These are phyloP conservation scores for Xylaria castorea DNA, from an alignment of 495 filamentous ascomycete species.

Conservation along the genomic window DNA sequence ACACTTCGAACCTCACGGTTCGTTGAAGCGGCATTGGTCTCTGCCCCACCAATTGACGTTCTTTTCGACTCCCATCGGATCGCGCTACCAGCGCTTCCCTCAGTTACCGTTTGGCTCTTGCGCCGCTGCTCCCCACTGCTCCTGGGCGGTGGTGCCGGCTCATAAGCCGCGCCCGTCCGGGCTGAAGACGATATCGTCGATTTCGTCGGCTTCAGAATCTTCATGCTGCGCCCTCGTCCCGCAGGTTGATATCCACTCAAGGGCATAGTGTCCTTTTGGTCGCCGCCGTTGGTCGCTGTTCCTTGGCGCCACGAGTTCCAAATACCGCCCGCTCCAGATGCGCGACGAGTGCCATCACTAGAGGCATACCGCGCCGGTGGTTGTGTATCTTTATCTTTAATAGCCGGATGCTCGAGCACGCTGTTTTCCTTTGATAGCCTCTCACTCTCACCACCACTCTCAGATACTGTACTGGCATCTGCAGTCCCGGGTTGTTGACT, in stretches of 20 bases:
- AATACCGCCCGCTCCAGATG: constrained; percentile 58
- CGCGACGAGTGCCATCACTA: constrained; percentile 48
- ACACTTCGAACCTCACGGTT: constrained; percentile 50
- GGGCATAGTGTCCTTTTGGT: constrained; percentile 53
- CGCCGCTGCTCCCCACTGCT: constrained; percentile 49
- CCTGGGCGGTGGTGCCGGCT: constrained; percentile 44
- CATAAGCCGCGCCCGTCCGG: constrained; percentile 55
- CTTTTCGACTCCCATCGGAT: constrained; percentile 52
- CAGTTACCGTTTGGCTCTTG: constrained; percentile 46
- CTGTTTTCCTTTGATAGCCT: constrained; percentile 38
- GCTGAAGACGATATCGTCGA: constrained; percentile 52
- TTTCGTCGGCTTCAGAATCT: constrained; percentile 75
- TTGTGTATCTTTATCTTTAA: constrained; percentile 39
- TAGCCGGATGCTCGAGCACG: constrained; percentile 31
- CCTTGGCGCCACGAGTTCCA: constrained; percentile 76
- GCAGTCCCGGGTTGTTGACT: constrained; percentile 41
- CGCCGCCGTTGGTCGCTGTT: constrained; percentile 53
- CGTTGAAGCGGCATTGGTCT: constrained; percentile 40
- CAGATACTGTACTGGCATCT: constrained; percentile 43
- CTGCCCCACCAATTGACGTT: constrained; percentile 31
- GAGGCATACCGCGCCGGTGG: constrained; percentile 34
- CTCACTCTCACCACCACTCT: constrained; percentile 50
- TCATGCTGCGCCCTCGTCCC: constrained; percentile 69
- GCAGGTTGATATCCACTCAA: constrained; percentile 66
- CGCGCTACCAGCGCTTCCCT: constrained; percentile 39